A percentile compares a stretch with the other conserved stretches of the same genome.
These are phyloP conservation scores for Lactifluus echinatus DNA, from an alignment of 768 basidiomycete genomes.

Conservation along the genomic window DNA sequence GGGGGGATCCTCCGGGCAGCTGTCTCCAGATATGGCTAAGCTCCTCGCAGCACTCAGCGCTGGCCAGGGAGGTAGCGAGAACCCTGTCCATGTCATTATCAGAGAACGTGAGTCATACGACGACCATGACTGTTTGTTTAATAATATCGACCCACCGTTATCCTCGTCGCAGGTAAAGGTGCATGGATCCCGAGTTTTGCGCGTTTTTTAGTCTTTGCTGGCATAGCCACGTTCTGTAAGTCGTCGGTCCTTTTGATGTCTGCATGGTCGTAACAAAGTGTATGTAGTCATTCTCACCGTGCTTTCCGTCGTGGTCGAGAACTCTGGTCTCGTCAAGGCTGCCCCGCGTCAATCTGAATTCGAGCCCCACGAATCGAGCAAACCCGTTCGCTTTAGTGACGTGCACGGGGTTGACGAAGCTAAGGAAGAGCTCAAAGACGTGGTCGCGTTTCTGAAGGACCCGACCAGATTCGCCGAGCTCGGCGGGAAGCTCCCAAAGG, in stretches of 20 bases:
- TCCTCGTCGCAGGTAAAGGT: slow-evolving; percentile 46
- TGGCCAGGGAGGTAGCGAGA: slow-evolving; percentile 36
- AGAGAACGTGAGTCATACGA: slow-evolving; percentile 56
- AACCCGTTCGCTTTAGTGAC: slow-evolving; percentile 78
- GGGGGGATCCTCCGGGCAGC: slow-evolving; percentile 8
- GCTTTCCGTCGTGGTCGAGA: slow-evolving; percentile 84
- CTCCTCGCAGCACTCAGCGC: slow-evolving; percentile 36
- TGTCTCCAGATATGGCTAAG: slow-evolving; percentile 32
- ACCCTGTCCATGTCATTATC: slow-evolving; percentile 75
- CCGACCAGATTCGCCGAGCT: slow-evolving; percentile 83
- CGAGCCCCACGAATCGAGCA: slow-evolving; percentile 69
- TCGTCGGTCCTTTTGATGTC: slow-evolving; percentile 8
- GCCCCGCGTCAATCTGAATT: slow-evolving; percentile 77
- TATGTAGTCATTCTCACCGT: slow-evolving; percentile 69
- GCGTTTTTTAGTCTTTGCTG: slow-evolving; percentile 49
- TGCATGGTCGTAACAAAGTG: neutral
- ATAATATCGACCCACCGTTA: neutral
- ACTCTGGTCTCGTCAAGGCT: slow-evolving; percentile 86
- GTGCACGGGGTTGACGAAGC: slow-evolving; percentile 98
- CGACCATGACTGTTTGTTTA: neutral
- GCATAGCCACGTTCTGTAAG: slow-evolving; percentile 60
- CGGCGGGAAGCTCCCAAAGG: slow-evolving; percentile 92
- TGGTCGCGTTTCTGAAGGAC: slow-evolving; percentile 92
- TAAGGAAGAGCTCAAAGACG: slow-evolving; percentile 89
- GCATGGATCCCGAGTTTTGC: slow-evolving; percentile 55